Evolutionary conservation across 2,329 filamentous ascomycete genomes (phyloP).

Genomic region (Hypoxylon sp.): DNA sequence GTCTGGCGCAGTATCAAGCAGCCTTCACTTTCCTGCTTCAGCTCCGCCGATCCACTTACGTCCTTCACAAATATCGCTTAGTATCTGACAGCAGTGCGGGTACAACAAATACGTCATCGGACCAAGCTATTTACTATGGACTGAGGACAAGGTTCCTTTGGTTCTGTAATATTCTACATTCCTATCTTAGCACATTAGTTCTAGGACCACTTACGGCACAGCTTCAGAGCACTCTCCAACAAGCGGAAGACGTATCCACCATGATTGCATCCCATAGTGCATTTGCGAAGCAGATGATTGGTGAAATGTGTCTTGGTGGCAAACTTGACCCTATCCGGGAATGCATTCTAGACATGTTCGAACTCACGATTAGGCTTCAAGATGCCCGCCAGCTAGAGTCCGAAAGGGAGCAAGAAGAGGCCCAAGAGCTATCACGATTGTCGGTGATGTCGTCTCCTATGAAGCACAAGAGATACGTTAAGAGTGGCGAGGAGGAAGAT

Average conservation of each 20-base stretch:
- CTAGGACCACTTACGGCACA: conserved; percentile 71
- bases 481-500: conserved; percentile 54
- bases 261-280: conserved; percentile 80
- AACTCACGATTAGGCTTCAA: conserved; percentile 79
- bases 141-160: conserved; percentile 80
- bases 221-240: conserved; percentile 71
- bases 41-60: conserved; percentile 77
- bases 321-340: conserved; percentile 80
- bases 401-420: conserved; percentile 57
- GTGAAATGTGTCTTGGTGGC: conserved; percentile 78
- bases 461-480: conserved; percentile 46
- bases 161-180: conserved; percentile 82
- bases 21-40: conserved; percentile 85
- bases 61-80: conserved; percentile 71
- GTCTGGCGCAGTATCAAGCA: conserved; percentile 76
- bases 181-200: conserved; percentile 82
- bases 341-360: conserved; percentile 81
- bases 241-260: conserved; percentile 80
- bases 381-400: conserved; percentile 66
- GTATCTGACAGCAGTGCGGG: conserved; percentile 59
- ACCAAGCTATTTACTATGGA: conserved; percentile 67
- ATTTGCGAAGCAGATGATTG: conserved; percentile 74
- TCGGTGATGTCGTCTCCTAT: conserved; percentile 57
- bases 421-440: conserved; percentile 59
- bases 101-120: conserved; percentile 58